A percentile compares a stretch with the other conserved stretches of the same genome.
These are phyloP conservation scores for Calonectria ilicicola DNA, from an alignment of 2,329 filamentous ascomycete species.

Conservation along the genomic window DNA sequence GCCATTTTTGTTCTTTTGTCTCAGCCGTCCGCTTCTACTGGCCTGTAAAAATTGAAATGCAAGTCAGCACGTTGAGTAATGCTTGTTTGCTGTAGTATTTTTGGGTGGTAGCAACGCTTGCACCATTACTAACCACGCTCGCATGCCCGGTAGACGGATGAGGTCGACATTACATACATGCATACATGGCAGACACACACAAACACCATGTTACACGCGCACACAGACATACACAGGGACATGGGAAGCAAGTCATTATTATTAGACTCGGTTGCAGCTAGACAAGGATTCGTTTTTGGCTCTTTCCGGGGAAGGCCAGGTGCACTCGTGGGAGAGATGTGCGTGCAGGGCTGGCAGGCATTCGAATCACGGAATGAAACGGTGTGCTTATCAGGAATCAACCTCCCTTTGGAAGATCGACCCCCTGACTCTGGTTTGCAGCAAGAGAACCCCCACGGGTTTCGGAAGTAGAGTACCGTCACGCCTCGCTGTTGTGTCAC, in stretches of 20 bases:
- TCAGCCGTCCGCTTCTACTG: background rate
- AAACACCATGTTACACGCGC: background rate
- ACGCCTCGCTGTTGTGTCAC: background rate
- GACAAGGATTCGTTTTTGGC: constrained; percentile 10
- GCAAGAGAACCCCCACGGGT: constrained; percentile 4
- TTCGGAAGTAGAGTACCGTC: background rate
- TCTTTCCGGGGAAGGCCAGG: constrained; percentile 4
- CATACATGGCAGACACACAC: background rate
- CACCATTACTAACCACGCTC: background rate
- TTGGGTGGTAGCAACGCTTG: background rate
- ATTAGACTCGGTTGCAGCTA: background rate
- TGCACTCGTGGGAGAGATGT: background rate
- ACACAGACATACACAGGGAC: background rate
- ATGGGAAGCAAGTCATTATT: background rate
- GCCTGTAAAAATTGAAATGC: background rate
- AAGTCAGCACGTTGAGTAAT: constrained; percentile 16
- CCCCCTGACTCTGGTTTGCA: constrained; percentile 1
- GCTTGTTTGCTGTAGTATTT: background rate
- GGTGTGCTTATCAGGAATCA: constrained; percentile 7
- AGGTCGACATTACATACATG: background rate
- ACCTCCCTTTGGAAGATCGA: background rate
- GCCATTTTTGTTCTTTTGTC: background rate
- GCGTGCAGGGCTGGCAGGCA: constrained; percentile 5
- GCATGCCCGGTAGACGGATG: background rate
- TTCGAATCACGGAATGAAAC: constrained; percentile 10